Evolutionary conservation across 768 basidiomycete species (phyloP), one percentile per base, ranked within the genome.

Genomic region (Scleroderma bovista): DNA sequence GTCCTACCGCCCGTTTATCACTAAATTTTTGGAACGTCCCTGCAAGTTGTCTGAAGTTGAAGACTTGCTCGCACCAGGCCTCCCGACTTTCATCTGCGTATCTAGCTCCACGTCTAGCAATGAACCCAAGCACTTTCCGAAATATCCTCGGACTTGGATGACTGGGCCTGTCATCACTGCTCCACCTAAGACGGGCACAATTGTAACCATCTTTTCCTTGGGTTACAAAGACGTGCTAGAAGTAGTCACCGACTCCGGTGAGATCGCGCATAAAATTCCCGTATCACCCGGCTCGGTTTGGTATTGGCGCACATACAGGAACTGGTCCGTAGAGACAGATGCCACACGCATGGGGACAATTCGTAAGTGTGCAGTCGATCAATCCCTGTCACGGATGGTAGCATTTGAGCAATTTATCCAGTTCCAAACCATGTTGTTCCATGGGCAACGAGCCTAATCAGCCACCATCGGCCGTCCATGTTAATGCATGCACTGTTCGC

Each of bases 401-500:
- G 2, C 11, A 6, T 3, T 22, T 19, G 8, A 33, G 32, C 24
- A 17, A 17, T 15, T 37, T 22, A 10, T 49, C 8, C 17, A 59
- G 60, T 51, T 4, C 24, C 62, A 8, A 47, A 52, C 2, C 46
- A 43, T 2, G 53, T 46, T 11, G 50, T 34, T 17, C 59, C 62
- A 11, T 54, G 33, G 29, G 62, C 59, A 8, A 57, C 53, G 6
- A 51, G 57, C 8, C 33, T 48, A 9, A 49, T 63, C 1, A 19
- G 31, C 12, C 15, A 53, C 10, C 40, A 56, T 36, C 57, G 55
- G 2, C 51, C 62, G 2, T 61, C 57, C 38, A 22, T 59, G 12
- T 26, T 56, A 22, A 55, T 63, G 9, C 56, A 61, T n/a, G 57
- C 55, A 7, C 53, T 62, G 6, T 62, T 63, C 46, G 58, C 53